A percentile compares a stretch with the other conserved stretches of the same genome.
Conservation (phyloP, 2,329 filamentous ascomycete genomes). For the Trichophyton schoenleinii region DNA sequence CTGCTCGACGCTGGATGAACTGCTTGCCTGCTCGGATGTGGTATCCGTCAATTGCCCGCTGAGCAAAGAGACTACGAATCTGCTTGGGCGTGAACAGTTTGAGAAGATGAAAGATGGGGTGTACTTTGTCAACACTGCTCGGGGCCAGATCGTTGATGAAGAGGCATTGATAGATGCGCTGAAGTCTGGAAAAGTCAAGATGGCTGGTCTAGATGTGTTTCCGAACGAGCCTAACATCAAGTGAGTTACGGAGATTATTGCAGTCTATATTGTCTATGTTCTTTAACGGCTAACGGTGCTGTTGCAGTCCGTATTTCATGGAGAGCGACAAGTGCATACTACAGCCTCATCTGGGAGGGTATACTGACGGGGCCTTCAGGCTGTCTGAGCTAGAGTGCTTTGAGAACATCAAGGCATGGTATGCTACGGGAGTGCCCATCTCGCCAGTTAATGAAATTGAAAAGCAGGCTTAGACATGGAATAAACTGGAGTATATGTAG, state of each 20-base stretch:
- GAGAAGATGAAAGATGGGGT: constrained; percentile 37
- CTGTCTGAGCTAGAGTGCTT: constrained; percentile 36
- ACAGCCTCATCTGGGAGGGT: constrained; percentile 36
- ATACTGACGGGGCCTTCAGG: constrained; percentile 35
- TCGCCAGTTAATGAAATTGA: constrained; percentile 24
- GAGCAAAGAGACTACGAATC: constrained; percentile 27
- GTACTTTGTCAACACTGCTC: constrained; percentile 41
- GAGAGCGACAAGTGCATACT: constrained; percentile 32
- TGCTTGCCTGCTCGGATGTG: constrained; percentile 32
- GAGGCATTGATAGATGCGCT: constrained; percentile 36
- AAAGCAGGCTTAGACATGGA: not conserved
- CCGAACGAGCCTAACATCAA: constrained; percentile 33
- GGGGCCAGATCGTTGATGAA: constrained; percentile 41
- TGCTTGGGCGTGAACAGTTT: constrained; percentile 34
- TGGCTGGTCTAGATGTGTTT: constrained; percentile 41
- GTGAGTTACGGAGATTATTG: not conserved
- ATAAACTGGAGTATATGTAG: not conserved
- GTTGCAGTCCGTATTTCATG: constrained; percentile 24
- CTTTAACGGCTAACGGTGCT: not conserved
- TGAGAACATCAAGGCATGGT: constrained; percentile 35
- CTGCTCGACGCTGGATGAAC: constrained; percentile 26
- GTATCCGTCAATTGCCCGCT: constrained; percentile 40
- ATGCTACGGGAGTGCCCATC: constrained; percentile 28
- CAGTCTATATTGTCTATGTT: too few species aligned
- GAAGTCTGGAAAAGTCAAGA: constrained; percentile 34